A percentile compares a stretch with the other conserved stretches of the same genome.
These are phyloP conservation scores for Chaetomium cochliodes DNA, from an alignment of 495 filamentous ascomycete species.

Conservation along the genomic window DNA sequence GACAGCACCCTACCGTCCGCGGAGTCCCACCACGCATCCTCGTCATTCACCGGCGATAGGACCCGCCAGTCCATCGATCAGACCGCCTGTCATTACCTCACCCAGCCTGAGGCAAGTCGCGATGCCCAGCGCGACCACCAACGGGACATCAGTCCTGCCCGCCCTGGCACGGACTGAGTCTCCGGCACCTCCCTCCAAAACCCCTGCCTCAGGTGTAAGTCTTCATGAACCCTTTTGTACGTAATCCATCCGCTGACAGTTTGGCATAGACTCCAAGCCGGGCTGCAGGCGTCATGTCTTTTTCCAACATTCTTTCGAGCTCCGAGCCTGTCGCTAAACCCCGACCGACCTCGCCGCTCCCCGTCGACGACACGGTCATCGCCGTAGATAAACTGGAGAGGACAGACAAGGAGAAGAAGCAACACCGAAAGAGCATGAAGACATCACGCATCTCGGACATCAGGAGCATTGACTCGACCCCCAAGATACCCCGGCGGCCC, in stretches of 20 bases:
- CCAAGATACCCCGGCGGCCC: constrained; percentile 42
- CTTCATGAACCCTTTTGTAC: constrained; percentile 22
- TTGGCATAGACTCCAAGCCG: constrained; percentile 58
- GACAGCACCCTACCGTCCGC: constrained; percentile 53
- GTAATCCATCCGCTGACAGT: constrained; percentile 11
- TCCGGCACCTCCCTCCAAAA: constrained; percentile 33
- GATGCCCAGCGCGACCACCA: constrained; percentile 45
- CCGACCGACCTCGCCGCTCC: constrained; percentile 40
- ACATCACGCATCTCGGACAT: constrained; percentile 40
- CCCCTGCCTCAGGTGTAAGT: constrained; percentile 42
- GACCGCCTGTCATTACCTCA: constrained; percentile 53
- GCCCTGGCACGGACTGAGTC: constrained; percentile 49
- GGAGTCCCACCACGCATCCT: constrained; percentile 54
- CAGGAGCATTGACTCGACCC: constrained; percentile 40
- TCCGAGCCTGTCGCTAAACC: constrained; percentile 60
- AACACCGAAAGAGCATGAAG: constrained; percentile 46
- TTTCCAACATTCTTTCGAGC: constrained; percentile 82
- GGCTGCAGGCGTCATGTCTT: constrained; percentile 82
- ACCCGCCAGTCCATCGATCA: constrained; percentile 53
- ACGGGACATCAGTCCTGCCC: constrained; percentile 45
- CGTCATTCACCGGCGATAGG: constrained; percentile 54
- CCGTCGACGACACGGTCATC: constrained; percentile 33
- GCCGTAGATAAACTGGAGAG: constrained; percentile 31
- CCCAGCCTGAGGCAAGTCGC: constrained; percentile 48
- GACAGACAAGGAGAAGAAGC: constrained; percentile 33